Evolutionary conservation across 2,329 filamentous ascomycete genomes (phyloP), one percentile per base, ranked within the genome.

Genomic region (Teratosphaeria nubilosa): DNA sequence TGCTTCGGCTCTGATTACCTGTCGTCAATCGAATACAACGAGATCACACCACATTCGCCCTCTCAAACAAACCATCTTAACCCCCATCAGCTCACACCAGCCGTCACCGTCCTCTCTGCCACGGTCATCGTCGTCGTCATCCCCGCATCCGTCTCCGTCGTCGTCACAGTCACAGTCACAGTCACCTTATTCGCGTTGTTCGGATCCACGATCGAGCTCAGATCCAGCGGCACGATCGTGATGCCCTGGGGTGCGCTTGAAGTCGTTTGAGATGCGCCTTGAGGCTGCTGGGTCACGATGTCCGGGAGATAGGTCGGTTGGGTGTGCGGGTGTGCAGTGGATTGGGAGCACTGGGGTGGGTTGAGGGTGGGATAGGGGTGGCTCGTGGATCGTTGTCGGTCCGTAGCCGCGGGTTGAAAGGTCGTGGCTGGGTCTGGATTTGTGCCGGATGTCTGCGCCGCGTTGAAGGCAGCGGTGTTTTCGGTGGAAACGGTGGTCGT

Each of bases 221-320:
- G 61, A 34, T 63, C 57, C 24, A 67, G 57, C 7, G 65, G 65
- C 27, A 67, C 61, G 54, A 67, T 67, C 11, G 63, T 66, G 59
- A 67, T 67, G 1, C 65, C 65, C 27, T 59, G 58, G 30, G 52
- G 16, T 3, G 55, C 58, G 48, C 56, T 60, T 13, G 58, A 58
- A 24, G 56, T 58, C 16, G 59, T 56, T 20, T 55, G 30, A 5
- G 51, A 56, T 14, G 58, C 27, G 3, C 5, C n/a, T 22, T 48
- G 41, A 6, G 7, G 16, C 41, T 22, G 41, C 32, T 53, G 59
- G 13, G 55, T 54, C 14, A 61, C 55, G 31, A 61, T 31, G 2
- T 54, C 55, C 20, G 60, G 60, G 9, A 59, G 48, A 5, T 54
- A 45, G 9, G 51, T 50, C 10, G 24, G 51, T 9, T 52, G 51